Evolutionary conservation across 129 eudicot species (phyloP).

Genomic region (Ambrosia trifida): DNA sequence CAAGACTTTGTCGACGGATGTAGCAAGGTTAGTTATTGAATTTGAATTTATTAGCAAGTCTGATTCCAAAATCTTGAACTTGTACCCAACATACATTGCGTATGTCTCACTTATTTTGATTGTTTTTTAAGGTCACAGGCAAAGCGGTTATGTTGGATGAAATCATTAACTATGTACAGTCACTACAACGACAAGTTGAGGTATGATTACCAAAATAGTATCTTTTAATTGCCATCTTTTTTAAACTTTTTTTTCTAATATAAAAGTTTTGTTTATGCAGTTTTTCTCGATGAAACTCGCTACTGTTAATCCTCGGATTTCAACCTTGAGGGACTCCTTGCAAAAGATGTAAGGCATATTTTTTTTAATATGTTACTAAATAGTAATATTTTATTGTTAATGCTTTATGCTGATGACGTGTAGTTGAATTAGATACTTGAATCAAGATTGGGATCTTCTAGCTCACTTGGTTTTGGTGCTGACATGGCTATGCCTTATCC

Average conservation of each 20-base stretch:
- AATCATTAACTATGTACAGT: slow-evolving; percentile 92
- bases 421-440: no score
- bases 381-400: not conserved
- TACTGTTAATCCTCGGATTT: slow-evolving; percentile 91
- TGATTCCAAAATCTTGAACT: not conserved
- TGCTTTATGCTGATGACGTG: not conserved
- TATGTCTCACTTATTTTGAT: slow-evolving; percentile 16
- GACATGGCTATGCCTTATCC: slow-evolving; percentile 63
- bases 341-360: slow-evolving; percentile 73
- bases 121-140: slow-evolving; percentile 84
- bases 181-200: slow-evolving; percentile 93
- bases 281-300: slow-evolving; percentile 97
- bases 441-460: slow-evolving; percentile 56
- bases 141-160: slow-evolving; percentile 98
- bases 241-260: slow-evolving; percentile 1
- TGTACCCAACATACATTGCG: not conserved
- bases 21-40: slow-evolving; percentile 64
- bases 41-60: not conserved
- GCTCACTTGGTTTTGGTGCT: slow-evolving; percentile 57
- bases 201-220: slow-evolving; percentile 30
- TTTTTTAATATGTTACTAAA: not conserved
- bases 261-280: slow-evolving; percentile 34
- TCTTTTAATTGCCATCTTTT: slow-evolving; percentile 6
- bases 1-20: slow-evolving; percentile 99
- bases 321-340: slow-evolving; percentile 59